These are phyloP conservation scores for Lepidium sativum DNA, from an alignment of 345 rosid genomes.

Conservation along the genomic window DNA sequence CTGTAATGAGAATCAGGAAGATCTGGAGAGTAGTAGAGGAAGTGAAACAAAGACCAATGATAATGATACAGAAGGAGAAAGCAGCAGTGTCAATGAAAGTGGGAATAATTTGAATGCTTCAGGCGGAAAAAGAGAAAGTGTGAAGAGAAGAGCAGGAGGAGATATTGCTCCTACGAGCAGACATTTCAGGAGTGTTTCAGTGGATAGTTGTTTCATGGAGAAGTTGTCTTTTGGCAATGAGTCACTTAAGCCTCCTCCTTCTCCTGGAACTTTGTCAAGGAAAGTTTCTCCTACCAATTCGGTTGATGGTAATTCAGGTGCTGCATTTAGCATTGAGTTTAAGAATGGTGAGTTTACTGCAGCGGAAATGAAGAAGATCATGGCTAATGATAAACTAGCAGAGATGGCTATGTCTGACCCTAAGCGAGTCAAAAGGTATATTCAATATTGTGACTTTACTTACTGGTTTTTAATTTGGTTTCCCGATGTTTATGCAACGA, in stretches of 20 bases:
- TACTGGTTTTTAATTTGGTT: neutral
- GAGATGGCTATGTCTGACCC: constrained; percentile 89
- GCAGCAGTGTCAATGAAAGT: constrained; percentile 74
- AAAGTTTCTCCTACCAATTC: constrained; percentile 67
- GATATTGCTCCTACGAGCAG: constrained; percentile 65
- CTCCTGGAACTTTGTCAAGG: constrained; percentile 56
- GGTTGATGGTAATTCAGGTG: constrained; percentile 46
- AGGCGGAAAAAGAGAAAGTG: constrained; percentile 57
- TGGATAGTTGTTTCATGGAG: constrained; percentile 81
- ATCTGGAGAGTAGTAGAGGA: constrained; percentile 83
- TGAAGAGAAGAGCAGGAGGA: constrained; percentile 61
- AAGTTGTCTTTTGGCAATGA: constrained; percentile 71
- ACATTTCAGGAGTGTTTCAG: constrained; percentile 88
- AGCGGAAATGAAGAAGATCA: constrained; percentile 82
- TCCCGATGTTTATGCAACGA: neutral
- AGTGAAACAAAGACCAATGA: constrained; percentile 88
- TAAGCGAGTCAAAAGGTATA: constrained; percentile 81
- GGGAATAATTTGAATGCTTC: constrained; percentile 37
- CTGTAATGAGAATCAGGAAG: constrained; percentile 64
- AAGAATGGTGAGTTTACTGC: constrained; percentile 84
- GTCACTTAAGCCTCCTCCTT: constrained; percentile 68
- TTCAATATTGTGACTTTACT: neutral
- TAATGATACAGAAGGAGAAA: constrained; percentile 89
- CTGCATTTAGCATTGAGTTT: constrained; percentile 74
- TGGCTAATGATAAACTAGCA: constrained; percentile 87